Evolutionary conservation across 371 early-diverging fungal species (phyloP), one percentile per base, ranked within the genome.

Genomic region (Chytridiales sp.): DNA sequence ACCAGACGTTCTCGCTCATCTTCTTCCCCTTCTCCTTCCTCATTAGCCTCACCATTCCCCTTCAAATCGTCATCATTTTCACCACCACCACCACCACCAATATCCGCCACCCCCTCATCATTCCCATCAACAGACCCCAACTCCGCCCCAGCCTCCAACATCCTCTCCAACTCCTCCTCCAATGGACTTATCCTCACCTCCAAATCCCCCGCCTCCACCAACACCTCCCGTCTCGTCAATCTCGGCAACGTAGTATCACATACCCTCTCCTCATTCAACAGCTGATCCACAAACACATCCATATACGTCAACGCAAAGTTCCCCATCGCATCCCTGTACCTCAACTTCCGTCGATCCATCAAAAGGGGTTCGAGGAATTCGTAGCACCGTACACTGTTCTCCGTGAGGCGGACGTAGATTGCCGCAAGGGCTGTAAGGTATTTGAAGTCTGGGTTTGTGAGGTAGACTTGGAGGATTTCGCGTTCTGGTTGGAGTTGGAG

Each of bases 161-260:
- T 38, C 17, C 32, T 13, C 26, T 88, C 88, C 48, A 88, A 63
- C 57, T 86, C 87, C 34, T 85, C 84, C 55, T 93, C 91, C 32
- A 95, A 69, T 8, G 85, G 84, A 59, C 91, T 90, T 15, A 86
- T 78, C 22, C 95, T 73, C 4, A 91, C 93, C 21, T 89, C 84
- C 49, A 97, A 61, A 44, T 91, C 92, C 47, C 87, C 93, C 30
- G 79, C 78, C 43, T 95, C 94, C 64, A 94, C 98, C 17, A 97
- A 70, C 2, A 88, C 76, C 62, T 86, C 62, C 22, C 98, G 80
- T 38, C 85, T 88, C 11, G 82, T 79, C 11, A 98, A 59, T 27
- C 88, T 81, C 1, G 98, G 98, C 49, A 98, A 72, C 29, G 91
- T 90, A 4, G 90, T 86, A 72, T 90, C 92, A 63, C 92, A 97